Base-by-base conservation (phyloP, 176 grass and related monocot species). In the Zoysia pacifica region DNA sequence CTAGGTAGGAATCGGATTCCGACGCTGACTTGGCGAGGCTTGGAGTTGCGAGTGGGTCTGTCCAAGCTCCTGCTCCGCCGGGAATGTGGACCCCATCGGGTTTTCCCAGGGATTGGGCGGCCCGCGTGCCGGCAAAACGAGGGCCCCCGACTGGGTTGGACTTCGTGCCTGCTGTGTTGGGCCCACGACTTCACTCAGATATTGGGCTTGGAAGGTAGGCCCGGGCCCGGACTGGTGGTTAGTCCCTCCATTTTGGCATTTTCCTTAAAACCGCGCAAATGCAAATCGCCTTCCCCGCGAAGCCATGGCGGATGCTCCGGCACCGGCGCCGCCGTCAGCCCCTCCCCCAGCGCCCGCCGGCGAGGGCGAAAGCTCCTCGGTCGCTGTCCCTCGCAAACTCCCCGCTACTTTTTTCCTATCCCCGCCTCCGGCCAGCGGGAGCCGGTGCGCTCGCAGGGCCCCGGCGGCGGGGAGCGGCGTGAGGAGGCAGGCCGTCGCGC, bases 301-400 rank as follows among this genome's bases (percentile, higher is more conserved):
- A 83, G 62, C 75, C 61, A 83, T 83, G 81, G 52, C 61, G 68
- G 75, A 83, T 28, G 37, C 60, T 8, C 51, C 42, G 11, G 56
- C 58, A 28, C 16, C 41, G 11, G 48, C 58, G 48, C 12, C 41
- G 59, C 48, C 9, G 9, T 62, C 20, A 36, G 19, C 9, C 15
- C 10, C 58, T 2, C 16, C 38, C 7, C 40, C 71, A 40, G 20
- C 43, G 43, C 5, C 40, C 48, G 38, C 42, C 1, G 20, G 4
- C 41, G 15, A 41, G 4, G 28, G 37, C 45, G 63, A 46, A 11
- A 3, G 59, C 36, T 42, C 50, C 7, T 28, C 69, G 5, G 16
- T 51, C 1, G 60, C 13, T 2, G 62, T 20, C 35, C 37, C 44
- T 8, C 75, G 75, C 7, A 16, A 9, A 19, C 75, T 88, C 52